Base-by-base conservation (phyloP, 768 basidiomycete genomes). In the Mrakia blollopis region DNA sequence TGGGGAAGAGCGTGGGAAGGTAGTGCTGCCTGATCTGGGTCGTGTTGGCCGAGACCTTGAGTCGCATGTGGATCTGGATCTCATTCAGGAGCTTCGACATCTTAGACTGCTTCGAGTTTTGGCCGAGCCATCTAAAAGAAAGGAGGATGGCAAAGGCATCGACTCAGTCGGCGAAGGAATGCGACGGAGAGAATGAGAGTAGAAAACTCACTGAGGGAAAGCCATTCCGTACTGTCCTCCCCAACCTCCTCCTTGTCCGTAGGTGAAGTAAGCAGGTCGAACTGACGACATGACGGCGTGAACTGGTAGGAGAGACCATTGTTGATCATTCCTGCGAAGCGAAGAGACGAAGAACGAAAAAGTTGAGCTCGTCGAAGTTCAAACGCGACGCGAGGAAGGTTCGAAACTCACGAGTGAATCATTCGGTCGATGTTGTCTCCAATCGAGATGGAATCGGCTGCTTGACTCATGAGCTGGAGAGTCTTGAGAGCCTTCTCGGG, bases 291-390 rank as follows among this genome's bases (percentile, higher is more conserved):
- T 89, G 8, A 98, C 88, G 0, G 94, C 94, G 82, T 99, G 97
- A 0, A 94, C 83, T 0, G 97, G 97, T 89, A 99, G 92, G 75
- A 99, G 85, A 16, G 90, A 87, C 97, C 97, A 99, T 80, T 98
- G 94, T 81, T 98, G 95, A 82, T 98, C 92, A 0, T 68, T 68
- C 39, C 65, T 68, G 57, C 10, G n/a, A 92, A 88, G 21, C 94
- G 95, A 65, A n/a, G 30, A n/a, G n/a, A 39, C 16, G n/a, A 21
- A 16, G 61, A 18, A 23, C 18, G 25, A 37, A 25, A 9, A 23
- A 62, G n/a, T 14, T 47, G 18, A 41, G 54, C 4, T 7, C n/a
- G n/a, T 23, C 47, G 47, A 63, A 50, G 11, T n/a, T 37, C 14
- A 5, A 35, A 28, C 23, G 25, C 18, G 16, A 63, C 62, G 35